These are phyloP conservation scores for Neurospora sp. DNA, from an alignment of 495 filamentous ascomycete species.

Conservation along the genomic window DNA sequence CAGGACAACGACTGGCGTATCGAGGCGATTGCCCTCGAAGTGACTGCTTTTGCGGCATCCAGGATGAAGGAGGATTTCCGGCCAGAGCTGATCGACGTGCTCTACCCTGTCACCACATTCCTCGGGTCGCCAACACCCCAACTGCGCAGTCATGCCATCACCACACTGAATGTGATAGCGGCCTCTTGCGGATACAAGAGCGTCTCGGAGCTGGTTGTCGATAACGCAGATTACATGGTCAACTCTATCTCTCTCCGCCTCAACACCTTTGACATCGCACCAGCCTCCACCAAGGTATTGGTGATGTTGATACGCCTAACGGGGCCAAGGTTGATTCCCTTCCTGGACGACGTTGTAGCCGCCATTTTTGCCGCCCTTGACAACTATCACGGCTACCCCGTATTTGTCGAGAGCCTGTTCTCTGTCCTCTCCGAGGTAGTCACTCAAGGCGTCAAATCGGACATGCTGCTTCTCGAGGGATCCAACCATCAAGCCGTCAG, in stretches of 20 bases:
- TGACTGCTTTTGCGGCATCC: slow-evolving; percentile 59
- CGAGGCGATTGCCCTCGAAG: slow-evolving; percentile 63
- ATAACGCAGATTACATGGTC: slow-evolving; percentile 94
- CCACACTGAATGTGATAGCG: slow-evolving; percentile 71
- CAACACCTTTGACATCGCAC: slow-evolving; percentile 84
- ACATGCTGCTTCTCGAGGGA: slow-evolving; percentile 40
- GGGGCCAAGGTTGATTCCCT: slow-evolving; percentile 72
- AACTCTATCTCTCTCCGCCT: slow-evolving; percentile 84
- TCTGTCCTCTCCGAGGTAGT: slow-evolving; percentile 70
- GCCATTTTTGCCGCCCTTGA: slow-evolving; percentile 87
- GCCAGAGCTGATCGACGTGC: slow-evolving; percentile 76
- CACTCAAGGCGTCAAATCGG: slow-evolving; percentile 62
- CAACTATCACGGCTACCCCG: slow-evolving; percentile 85
- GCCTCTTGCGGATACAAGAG: slow-evolving; percentile 61
- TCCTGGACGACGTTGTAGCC: slow-evolving; percentile 80
- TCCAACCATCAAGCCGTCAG: slow-evolving; percentile 17
- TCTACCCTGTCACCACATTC: slow-evolving; percentile 81
- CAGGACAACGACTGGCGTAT: slow-evolving; percentile 53
- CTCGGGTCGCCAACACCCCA: slow-evolving; percentile 61
- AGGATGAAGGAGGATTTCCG: slow-evolving; percentile 62
- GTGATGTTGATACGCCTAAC: slow-evolving; percentile 90
- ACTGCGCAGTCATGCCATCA: slow-evolving; percentile 74
- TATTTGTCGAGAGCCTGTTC: slow-evolving; percentile 78
- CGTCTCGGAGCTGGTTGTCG: slow-evolving; percentile 70
- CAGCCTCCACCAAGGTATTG: slow-evolving; percentile 80